These are phyloP conservation scores for Lignosus rhinocerotis DNA, from an alignment of 1,284 basidiomycete genomes.

Conservation along the genomic window DNA sequence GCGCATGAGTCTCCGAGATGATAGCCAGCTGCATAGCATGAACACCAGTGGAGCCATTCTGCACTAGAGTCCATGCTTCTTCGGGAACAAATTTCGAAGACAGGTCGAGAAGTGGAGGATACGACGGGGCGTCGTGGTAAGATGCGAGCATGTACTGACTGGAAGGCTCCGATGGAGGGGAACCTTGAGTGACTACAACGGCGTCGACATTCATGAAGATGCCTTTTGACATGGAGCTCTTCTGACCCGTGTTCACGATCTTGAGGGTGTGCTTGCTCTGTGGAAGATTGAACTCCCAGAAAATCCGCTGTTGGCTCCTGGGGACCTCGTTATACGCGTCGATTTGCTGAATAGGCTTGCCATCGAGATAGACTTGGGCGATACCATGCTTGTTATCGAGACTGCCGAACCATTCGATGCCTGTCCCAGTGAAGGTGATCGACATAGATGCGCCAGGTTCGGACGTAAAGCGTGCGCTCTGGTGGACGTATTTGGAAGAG, in stretches of 20 bases:
- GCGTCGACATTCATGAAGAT: slow-evolving; percentile 60
- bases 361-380: slow-evolving; percentile 61
- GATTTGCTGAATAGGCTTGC: slow-evolving; percentile 43
- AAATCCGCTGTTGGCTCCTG: slow-evolving; percentile 62
- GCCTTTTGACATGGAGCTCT: slow-evolving; percentile 35
- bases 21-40: slow-evolving; percentile 79
- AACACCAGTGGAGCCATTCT: slow-evolving; percentile 74
- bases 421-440: slow-evolving; percentile 67
- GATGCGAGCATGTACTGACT: slow-evolving; percentile 14
- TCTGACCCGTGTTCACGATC: slow-evolving; percentile 55
- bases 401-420: slow-evolving; percentile 77
- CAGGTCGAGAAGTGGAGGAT: slow-evolving; percentile 24
- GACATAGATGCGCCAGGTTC: slow-evolving; percentile 50
- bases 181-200: slow-evolving; percentile 55
- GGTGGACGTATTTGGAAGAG: slow-evolving; percentile 49
- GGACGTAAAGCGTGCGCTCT: slow-evolving; percentile 52
- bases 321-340: slow-evolving; percentile 46
- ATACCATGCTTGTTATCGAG: slow-evolving; percentile 54
- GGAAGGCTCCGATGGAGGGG: neutral
- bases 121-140: slow-evolving; percentile 14
- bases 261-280: slow-evolving; percentile 60
- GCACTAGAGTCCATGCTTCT: slow-evolving; percentile 47
- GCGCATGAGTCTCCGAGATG: slow-evolving; percentile 67
- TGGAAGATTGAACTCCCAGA: slow-evolving; percentile 56
- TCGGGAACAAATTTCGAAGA: slow-evolving; percentile 24